phyloP scores from a whole-genome alignment of 176 grass and related monocot species.

The Rhynchospora pubera region DNA sequence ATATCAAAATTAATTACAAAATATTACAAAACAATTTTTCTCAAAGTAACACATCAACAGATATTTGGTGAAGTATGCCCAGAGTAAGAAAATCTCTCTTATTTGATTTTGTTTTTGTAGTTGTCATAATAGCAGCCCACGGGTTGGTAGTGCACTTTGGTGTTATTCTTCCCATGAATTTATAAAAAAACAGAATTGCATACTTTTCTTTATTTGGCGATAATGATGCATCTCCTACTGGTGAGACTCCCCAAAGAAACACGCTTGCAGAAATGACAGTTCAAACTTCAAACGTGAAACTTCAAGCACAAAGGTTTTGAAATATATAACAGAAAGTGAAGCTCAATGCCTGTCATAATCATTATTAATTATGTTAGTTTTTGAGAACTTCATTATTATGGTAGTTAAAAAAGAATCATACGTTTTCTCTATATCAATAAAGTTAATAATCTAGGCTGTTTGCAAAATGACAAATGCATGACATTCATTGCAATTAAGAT shows the following conservation, averaged over 20 bases:
- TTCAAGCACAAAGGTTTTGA: conserved; percentile 13
- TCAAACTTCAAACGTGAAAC: background rate
- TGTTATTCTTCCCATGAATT: background rate
- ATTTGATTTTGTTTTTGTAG: background rate
- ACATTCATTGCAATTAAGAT: no score
- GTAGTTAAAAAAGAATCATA: background rate
- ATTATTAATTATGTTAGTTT: background rate
- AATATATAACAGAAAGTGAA: background rate
- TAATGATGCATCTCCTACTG: conserved; percentile 2
- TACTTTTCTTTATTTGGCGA: background rate
- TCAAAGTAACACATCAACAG: background rate
- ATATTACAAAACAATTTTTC: background rate
- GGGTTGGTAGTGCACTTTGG: background rate
- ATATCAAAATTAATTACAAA: background rate
- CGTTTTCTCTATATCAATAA: background rate
- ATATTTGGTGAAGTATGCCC: background rate
- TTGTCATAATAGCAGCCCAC: background rate
- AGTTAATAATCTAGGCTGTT: background rate
- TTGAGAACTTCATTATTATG: background rate
- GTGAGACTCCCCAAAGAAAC: background rate
- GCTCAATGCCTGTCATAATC: background rate
- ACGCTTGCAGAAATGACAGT: background rate
- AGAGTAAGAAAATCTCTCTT: background rate
- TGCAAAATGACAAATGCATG: background rate
- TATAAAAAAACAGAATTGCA: background rate